phyloP scores from a whole-genome alignment of 441 rosid species.

The Francoa sonchifolia region DNA sequence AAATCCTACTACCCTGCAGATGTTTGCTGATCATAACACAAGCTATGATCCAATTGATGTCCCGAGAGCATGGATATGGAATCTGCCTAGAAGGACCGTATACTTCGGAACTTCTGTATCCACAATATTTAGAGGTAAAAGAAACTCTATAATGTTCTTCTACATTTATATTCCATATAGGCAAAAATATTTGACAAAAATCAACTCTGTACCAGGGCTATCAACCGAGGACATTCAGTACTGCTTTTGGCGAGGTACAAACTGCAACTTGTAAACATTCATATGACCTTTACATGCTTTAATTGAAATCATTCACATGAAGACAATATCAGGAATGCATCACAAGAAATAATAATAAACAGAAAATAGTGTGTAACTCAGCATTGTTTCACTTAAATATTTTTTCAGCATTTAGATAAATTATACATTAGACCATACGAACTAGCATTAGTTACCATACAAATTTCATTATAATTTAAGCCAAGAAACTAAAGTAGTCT shows the following conservation, averaged over 20 bases:
- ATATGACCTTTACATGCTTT: constrained; percentile 7
- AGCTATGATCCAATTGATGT: constrained; percentile 72
- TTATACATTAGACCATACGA: too few species aligned
- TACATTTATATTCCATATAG: constrained; percentile 5
- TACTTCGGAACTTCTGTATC: constrained; percentile 92
- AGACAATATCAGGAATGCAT: too few species aligned
- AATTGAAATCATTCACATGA: not conserved
- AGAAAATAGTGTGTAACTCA: too few species aligned
- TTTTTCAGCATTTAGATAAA: too few species aligned
- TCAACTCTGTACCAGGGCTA: constrained; percentile 42
- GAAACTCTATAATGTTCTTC: not conserved
- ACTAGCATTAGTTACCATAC: too few species aligned
- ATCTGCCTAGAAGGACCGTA: constrained; percentile 65
- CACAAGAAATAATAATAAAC: too few species aligned
- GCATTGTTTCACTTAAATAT: too few species aligned
- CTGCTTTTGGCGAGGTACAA: constrained; percentile 96
- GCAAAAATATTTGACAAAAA: constrained; percentile 5
- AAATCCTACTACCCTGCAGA: constrained; percentile 33
- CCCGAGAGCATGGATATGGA: constrained; percentile 78
- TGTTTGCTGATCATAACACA: constrained; percentile 84
- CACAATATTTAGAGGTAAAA: constrained; percentile 74
- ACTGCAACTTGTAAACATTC: constrained; percentile 7
- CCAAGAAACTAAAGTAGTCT: too few species aligned
- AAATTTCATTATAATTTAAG: too few species aligned
- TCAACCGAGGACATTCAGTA: constrained; percentile 62